Conservation (phyloP, 306 rosid genomes). For the Alnus rubra region DNA sequence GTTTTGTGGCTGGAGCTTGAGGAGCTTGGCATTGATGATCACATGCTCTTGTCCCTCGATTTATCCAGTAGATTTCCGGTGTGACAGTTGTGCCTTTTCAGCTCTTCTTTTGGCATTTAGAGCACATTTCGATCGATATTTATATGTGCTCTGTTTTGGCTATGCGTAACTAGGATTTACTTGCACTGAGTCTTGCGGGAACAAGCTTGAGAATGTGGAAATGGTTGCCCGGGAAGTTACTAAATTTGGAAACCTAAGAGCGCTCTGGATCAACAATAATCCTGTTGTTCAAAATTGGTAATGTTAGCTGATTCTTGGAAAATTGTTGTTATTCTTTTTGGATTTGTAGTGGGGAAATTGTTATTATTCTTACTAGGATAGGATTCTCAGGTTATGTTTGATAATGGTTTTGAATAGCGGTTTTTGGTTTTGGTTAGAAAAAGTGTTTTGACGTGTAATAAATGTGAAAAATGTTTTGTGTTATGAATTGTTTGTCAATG, state of each 20-base stretch:
- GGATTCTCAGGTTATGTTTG: too few relatives aligned
- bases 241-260: slow-evolving; percentile 69
- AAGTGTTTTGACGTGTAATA: too few relatives aligned
- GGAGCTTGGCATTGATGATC: slow-evolving; percentile 68
- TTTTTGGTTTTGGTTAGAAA: too few relatives aligned
- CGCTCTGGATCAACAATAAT: slow-evolving; percentile 84
- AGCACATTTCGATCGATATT: not conserved
- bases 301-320: slow-evolving; percentile 12
- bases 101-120: not conserved
- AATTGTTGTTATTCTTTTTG: not conserved
- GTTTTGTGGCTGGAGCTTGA: slow-evolving; percentile 95
- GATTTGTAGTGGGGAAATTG: too few relatives aligned
- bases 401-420: too few relatives aligned
- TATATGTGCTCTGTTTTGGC: not conserved
- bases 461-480: too few relatives aligned
- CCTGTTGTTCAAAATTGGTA: slow-evolving; percentile 54
- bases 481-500: too few relatives aligned
- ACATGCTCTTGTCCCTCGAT: slow-evolving; percentile 55
- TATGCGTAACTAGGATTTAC: slow-evolving; percentile 52
- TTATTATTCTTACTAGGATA: too few relatives aligned
- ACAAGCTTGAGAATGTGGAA: slow-evolving; percentile 57
- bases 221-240: slow-evolving; percentile 61
- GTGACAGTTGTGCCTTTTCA: not conserved
- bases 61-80: slow-evolving; percentile 73
- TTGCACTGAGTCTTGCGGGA: slow-evolving; percentile 81